Percentiles rank a stretch among this genome's conserved stretches.
These are phyloP conservation scores for Cymbopogon flexuosus DNA, from an alignment of 202 grass and related monocot genomes.

Conservation along the genomic window DNA sequence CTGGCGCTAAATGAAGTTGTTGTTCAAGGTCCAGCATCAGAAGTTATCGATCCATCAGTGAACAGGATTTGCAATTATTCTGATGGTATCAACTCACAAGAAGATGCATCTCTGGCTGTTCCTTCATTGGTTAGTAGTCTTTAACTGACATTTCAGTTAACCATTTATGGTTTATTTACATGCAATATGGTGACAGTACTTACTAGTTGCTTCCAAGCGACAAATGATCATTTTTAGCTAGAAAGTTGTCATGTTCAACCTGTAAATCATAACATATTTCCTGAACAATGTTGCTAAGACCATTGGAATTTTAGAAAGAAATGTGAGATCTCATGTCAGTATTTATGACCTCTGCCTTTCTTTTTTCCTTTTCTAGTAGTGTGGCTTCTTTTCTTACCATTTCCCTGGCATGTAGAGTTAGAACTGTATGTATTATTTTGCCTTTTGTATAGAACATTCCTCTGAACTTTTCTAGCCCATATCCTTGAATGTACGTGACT, in stretches of 20 bases:
- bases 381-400: neutral
- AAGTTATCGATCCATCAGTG: constrained; percentile 20
- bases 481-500: constrained; percentile 2
- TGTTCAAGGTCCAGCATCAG: too few species aligned
- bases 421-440: constrained; percentile 14
- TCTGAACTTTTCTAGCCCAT: neutral
- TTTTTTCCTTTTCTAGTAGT: neutral
- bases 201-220: neutral
- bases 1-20: neutral
- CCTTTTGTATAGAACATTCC: neutral
- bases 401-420: too few species aligned
- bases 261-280: constrained; percentile 1
- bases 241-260: neutral
- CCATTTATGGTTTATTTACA: constrained; percentile 2
- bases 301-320: neutral
- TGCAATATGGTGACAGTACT: neutral
- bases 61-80: constrained; percentile 25
- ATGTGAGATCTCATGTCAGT: neutral
- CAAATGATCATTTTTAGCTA: neutral
- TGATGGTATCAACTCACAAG: constrained; percentile 34
- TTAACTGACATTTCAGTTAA: constrained; percentile 23
- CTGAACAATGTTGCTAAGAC: neutral
- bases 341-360: constrained; percentile 5
- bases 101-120: constrained; percentile 26
- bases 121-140: constrained; percentile 17